phyloP scores from a whole-genome alignment of 371 early-diverging fungal species.

The Mucor indicus region DNA sequence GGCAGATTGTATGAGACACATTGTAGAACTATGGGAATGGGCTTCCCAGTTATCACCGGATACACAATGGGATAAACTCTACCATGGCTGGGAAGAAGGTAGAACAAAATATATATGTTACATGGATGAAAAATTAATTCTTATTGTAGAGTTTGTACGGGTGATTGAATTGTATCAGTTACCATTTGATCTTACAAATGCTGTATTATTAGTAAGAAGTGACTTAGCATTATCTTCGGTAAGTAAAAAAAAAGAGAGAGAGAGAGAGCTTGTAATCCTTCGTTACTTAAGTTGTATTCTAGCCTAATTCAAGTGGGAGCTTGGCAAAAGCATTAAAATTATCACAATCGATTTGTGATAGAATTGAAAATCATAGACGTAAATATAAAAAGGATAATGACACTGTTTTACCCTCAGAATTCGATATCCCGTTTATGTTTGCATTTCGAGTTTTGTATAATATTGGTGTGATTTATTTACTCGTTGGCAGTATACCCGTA shows the following conservation, averaged over 20 bases:
- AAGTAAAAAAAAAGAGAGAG: slow-evolving; percentile 1
- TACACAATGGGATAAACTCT: slow-evolving; percentile 14
- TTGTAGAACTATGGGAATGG: slow-evolving; percentile 40
- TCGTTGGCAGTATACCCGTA: slow-evolving; percentile 43
- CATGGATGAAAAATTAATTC: no score
- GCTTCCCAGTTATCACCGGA: slow-evolving; percentile 11
- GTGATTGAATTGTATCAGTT: slow-evolving; percentile 32
- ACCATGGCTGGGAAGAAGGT: slow-evolving; percentile 28
- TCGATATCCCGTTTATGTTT: slow-evolving; percentile 44
- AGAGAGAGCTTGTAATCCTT: background rate
- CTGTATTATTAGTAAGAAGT: slow-evolving; percentile 33
- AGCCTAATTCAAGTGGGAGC: slow-evolving; percentile 38
- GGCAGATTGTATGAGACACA: slow-evolving; percentile 35
- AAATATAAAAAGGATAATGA: slow-evolving; percentile 21
- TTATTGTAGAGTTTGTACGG: slow-evolving; percentile 18
- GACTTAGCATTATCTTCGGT: slow-evolving; percentile 44
- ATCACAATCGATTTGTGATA: slow-evolving; percentile 41
- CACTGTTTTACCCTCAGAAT: slow-evolving; percentile 14
- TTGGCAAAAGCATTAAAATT: slow-evolving; percentile 34
- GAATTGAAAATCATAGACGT: slow-evolving; percentile 37
- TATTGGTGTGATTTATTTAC: slow-evolving; percentile 40
- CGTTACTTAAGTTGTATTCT: no score
- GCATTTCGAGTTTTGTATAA: slow-evolving; percentile 44
- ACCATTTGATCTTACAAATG: slow-evolving; percentile 41
- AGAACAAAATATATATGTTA: background rate